These are phyloP conservation scores for Diphasiastrum complanatum DNA, from an alignment of 83 land plant species.

Conservation along the genomic window DNA sequence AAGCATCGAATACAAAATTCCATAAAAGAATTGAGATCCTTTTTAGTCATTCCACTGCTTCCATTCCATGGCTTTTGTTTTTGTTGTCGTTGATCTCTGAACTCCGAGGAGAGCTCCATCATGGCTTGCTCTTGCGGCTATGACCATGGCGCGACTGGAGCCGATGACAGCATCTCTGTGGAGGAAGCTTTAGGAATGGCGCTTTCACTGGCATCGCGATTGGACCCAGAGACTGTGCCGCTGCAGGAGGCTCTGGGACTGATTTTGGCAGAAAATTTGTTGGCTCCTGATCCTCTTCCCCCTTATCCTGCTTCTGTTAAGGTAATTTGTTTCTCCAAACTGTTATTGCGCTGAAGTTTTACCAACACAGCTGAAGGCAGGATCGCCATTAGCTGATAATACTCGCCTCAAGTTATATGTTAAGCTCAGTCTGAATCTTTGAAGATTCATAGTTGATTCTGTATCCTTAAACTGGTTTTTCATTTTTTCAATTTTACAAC, in stretches of 20 bases:
- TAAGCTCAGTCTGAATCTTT: no score
- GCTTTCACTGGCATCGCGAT: constrained; percentile 38
- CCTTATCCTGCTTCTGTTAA: constrained; percentile 85
- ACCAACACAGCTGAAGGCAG: neutral
- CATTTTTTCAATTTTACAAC: neutral
- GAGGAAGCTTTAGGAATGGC: constrained; percentile 50
- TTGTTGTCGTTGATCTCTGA: no score
- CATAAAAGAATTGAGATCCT: no score
- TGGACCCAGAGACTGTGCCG: constrained; percentile 51
- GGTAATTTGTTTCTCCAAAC: constrained; percentile 24
- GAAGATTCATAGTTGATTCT: neutral
- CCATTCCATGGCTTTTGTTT: no score
- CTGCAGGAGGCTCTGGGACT: constrained; percentile 62
- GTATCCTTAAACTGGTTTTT: no score
- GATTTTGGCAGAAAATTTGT: constrained; percentile 61
- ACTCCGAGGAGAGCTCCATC: no score
- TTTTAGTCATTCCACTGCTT: no score
- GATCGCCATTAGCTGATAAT: neutral
- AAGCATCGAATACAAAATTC: no score
- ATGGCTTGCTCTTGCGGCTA: no score
- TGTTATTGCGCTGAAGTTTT: neutral
- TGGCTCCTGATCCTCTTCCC: constrained; percentile 81
- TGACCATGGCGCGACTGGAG: no score
- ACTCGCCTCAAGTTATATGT: no score
- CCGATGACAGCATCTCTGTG: no score